Conservation (phyloP, 1,284 basidiomycete genomes). For the Trametes pubescens region DNA sequence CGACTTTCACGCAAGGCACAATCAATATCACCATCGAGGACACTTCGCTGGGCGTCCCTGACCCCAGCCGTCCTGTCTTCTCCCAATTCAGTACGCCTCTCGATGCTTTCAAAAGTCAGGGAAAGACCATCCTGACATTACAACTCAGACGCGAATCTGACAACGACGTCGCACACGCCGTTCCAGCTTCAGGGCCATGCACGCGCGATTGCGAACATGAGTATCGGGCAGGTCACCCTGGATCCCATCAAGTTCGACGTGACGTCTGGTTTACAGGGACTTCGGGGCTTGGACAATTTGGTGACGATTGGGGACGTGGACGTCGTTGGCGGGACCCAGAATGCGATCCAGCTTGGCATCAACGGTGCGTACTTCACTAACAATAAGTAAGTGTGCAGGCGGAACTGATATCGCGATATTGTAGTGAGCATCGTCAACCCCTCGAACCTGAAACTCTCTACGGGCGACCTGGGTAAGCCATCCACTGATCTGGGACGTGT, state of each 20-base stretch:
- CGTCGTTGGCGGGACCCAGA: constrained; percentile 72
- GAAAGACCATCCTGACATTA: not conserved
- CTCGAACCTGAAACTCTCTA: constrained; percentile 69
- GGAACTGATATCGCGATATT: not conserved
- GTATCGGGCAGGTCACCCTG: constrained; percentile 75
- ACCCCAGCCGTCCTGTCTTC: constrained; percentile 59
- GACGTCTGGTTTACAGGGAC: constrained; percentile 67
- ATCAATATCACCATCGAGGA: constrained; percentile 73
- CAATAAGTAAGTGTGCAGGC: not conserved
- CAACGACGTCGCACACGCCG: constrained; percentile 51
- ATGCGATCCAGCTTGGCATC: constrained; percentile 69
- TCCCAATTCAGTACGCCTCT: constrained; percentile 61
- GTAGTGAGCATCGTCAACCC: constrained; percentile 72
- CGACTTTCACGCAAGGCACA: constrained; percentile 68
- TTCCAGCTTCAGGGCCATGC: constrained; percentile 74
- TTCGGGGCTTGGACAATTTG: constrained; percentile 68
- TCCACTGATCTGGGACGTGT: not conserved
- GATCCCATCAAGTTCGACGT: constrained; percentile 81
- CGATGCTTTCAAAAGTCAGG: not conserved
- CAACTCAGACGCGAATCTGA: constrained; percentile 57
- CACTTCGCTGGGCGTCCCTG: constrained; percentile 61
- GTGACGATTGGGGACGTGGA: constrained; percentile 72
- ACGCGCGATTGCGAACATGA: constrained; percentile 70
- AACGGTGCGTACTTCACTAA: constrained; percentile 44
- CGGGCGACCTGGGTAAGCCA: constrained; percentile 65